phyloP scores from a whole-genome alignment of 768 basidiomycete species.

The Rhizopogon salebrosus region DNA sequence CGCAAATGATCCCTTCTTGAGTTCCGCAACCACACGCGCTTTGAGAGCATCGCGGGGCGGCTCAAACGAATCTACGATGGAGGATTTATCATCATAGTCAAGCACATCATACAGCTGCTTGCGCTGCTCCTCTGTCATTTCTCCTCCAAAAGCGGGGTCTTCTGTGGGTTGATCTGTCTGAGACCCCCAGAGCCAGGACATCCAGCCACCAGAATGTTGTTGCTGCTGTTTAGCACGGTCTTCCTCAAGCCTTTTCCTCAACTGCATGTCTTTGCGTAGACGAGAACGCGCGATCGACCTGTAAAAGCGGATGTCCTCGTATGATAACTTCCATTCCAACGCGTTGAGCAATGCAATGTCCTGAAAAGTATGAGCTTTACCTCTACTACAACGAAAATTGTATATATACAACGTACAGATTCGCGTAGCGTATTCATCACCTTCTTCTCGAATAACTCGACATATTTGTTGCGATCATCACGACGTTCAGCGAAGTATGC shows the following conservation, averaged over 20 bases:
- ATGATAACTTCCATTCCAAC: conserved; percentile 79
- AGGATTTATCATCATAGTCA: conserved; percentile 86
- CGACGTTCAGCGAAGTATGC: conserved; percentile 81
- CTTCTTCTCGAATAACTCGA: conserved; percentile 79
- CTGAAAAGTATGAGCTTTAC: conserved; percentile 25
- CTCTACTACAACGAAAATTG: not conserved
- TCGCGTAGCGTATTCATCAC: conserved; percentile 47
- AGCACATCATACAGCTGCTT: conserved; percentile 85
- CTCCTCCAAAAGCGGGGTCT: conserved; percentile 53
- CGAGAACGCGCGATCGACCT: conserved; percentile 89
- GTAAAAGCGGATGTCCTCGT: conserved; percentile 96
- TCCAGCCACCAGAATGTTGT: conserved; percentile 50
- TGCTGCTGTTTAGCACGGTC: conserved; percentile 55
- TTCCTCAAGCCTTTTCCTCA: conserved; percentile 61
- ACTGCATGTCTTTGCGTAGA: conserved; percentile 77
- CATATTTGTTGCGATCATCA: conserved; percentile 81
- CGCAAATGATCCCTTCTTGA: conserved; percentile 85
- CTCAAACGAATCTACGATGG: conserved; percentile 64
- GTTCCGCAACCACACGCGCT: conserved; percentile 64
- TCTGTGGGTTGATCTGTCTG: conserved; percentile 33
- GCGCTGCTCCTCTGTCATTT: conserved; percentile 87
- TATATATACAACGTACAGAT: conserved; percentile 38
- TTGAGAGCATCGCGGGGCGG: conserved; percentile 77
- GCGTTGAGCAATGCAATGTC: conserved; percentile 49
- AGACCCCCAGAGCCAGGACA: conserved; percentile 78